These are phyloP conservation scores for Lachnellula arida DNA, from an alignment of 2,329 filamentous ascomycete genomes.

Conservation along the genomic window DNA sequence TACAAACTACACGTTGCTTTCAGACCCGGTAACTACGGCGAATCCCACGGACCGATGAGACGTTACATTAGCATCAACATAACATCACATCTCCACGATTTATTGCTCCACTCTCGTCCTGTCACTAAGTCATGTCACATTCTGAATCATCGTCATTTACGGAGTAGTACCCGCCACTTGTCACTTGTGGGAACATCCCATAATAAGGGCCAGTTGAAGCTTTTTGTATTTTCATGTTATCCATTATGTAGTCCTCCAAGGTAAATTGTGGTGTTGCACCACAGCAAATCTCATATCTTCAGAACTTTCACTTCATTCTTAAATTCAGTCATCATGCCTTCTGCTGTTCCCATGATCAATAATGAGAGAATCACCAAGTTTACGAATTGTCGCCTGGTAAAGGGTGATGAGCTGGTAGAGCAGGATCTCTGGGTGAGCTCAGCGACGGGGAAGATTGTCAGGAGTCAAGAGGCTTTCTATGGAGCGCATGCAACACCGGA, in stretches of 20 bases:
- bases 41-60: conserved; percentile 18
- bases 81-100: conserved; percentile 8
- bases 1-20: conserved; percentile 17
- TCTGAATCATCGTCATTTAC: conserved; percentile 2
- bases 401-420: conserved; percentile 59
- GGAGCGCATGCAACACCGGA: conserved; percentile 66
- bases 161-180: background rate
- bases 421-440: conserved; percentile 90
- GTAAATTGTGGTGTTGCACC: conserved; percentile 14
- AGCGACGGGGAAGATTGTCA: conserved; percentile 72
- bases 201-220: conserved; percentile 14
- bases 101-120: background rate
- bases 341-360: conserved; percentile 36
- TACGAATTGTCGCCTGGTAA: conserved; percentile 79
- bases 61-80: conserved; percentile 26
- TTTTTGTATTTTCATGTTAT: conserved; percentile 14
- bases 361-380: conserved; percentile 71
- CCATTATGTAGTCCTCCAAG: conserved; percentile 22
- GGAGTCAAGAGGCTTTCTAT: conserved; percentile 64
- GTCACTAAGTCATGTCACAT: conserved; percentile 12
- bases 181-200: background rate
- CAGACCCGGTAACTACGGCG: conserved; percentile 11
- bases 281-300: background rate
- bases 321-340: conserved; percentile 27
- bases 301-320: background rate